These are phyloP conservation scores for Neovahlkampfia damariscottae DNA, from an alignment of 78 protist species.

Conservation along the genomic window DNA sequence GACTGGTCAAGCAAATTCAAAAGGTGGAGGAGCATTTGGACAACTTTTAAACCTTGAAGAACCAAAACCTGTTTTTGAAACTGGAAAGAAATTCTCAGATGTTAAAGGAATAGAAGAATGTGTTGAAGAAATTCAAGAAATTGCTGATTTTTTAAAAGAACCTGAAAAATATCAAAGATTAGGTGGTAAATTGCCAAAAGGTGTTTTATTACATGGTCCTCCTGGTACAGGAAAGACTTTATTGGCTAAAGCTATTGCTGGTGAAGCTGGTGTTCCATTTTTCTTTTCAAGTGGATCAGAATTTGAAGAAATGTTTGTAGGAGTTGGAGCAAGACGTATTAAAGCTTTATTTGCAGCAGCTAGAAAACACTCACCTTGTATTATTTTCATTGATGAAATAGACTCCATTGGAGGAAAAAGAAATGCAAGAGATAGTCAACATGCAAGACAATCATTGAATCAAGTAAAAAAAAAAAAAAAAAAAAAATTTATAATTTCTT, in stretches of 20 bases:
- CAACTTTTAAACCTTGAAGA: background rate
- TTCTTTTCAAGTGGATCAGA: constrained; percentile 47
- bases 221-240: constrained; percentile 89
- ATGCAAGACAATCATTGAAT: constrained; percentile 6
- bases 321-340: constrained; percentile 86
- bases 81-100: too few relatives aligned
- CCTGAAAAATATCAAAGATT: constrained; percentile 63
- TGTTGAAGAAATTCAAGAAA: constrained; percentile 58
- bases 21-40: background rate
- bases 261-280: constrained; percentile 85
- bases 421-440: background rate
- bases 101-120: constrained; percentile 18
- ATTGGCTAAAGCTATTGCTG: constrained; percentile 87
- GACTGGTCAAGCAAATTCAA: too few relatives aligned
- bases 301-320: constrained; percentile 87
- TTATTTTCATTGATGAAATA: constrained; percentile 89
- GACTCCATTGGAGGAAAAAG: constrained; percentile 76
- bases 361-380: constrained; percentile 67
- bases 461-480: too few relatives aligned
- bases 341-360: constrained; percentile 60
- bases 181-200: constrained; percentile 86
- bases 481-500: too few relatives aligned
- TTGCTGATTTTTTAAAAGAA: constrained; percentile 63
- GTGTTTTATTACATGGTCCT: constrained; percentile 67
- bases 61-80: constrained; percentile 2